Evolutionary conservation across 805 yeast species (phyloP), one percentile per base, ranked within the genome.

Genomic region (Allodekkera sacchari): DNA sequence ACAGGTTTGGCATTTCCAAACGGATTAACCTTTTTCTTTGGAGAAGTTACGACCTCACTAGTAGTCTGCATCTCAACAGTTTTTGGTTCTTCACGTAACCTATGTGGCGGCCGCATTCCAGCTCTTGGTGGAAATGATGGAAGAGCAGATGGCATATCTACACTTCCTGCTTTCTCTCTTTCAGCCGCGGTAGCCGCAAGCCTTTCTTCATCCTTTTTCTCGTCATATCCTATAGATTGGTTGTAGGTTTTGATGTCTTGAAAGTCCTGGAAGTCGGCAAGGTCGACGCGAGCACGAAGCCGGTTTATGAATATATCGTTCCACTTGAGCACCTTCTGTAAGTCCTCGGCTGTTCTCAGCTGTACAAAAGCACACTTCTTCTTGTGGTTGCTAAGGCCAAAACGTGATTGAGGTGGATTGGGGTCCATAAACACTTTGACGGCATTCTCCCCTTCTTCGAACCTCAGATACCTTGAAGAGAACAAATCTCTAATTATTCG

Each of bases 1-100:
- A 81, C 84, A 3, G 94, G 92, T 52, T 73, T 79, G 2, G 92
- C 92, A 4, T 67, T 60, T 1, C 94, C 94, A 57, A 83, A 82
- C 3, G 89, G 87, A 45, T 75, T 79, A 1, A 66, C 40, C 46
- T 71, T 76, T 3, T 57, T 41, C 49, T 58, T 37, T 20, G 38
- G 52, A 3, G 22, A 21, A 18, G 18, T 12, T 7, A 14, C 16
- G 7, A 8, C 25, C 7, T 12, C 10, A 11, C 15, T 28, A 12
- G 20, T n/a, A 6, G 31, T 14, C 14, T 2, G 10, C 5, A 17
- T 17, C 11, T 11, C 15, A 8, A 14, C 7, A 7, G 14, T 18
- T 11, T 7, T 27, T 6, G n/a, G 6, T 3, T 15, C 10, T 7
- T 12, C 11, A 18, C 4, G 10, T n/a, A n/a, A n/a, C n/a, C n/a